Conservation (phyloP, 2,329 filamentous ascomycete genomes). For the Diaporthe humulicola region DNA sequence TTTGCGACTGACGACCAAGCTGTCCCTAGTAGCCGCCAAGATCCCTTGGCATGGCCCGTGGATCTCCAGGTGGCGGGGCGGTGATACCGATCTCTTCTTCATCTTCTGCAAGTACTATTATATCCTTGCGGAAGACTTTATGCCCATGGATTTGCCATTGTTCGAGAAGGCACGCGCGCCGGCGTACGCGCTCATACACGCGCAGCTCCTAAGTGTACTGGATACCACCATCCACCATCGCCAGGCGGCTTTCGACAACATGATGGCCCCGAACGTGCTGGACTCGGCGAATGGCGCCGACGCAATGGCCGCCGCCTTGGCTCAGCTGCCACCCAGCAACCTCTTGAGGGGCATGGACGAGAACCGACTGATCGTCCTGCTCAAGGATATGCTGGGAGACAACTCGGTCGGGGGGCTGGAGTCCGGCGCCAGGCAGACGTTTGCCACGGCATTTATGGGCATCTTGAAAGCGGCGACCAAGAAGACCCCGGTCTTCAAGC, state of each 20-base stretch:
- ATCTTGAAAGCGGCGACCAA: constrained; percentile 81
- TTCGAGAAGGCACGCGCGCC: constrained; percentile 75
- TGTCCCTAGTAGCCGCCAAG: constrained; percentile 77
- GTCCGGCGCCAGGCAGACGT: constrained; percentile 71
- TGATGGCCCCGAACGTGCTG: constrained; percentile 56
- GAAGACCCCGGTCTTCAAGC: constrained; percentile 84
- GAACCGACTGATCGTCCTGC: constrained; percentile 84
- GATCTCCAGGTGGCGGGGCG: constrained; percentile 87
- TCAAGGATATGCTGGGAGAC: constrained; percentile 81
- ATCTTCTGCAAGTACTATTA: constrained; percentile 93
- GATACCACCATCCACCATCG: constrained; percentile 90
- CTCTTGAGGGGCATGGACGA: constrained; percentile 87
- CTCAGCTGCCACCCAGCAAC: constrained; percentile 74
- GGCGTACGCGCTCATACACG: constrained; percentile 83
- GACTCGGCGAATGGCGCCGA: constrained; percentile 70
- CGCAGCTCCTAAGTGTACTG: constrained; percentile 82
- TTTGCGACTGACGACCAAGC: constrained; percentile 74
- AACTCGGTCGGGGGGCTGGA: constrained; percentile 51
- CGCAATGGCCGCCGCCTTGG: constrained; percentile 73
- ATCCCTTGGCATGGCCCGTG: constrained; percentile 90
- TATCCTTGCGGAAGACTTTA: constrained; percentile 80
- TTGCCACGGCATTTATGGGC: constrained; percentile 80
- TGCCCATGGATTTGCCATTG: constrained; percentile 67
- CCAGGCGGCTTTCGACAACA: constrained; percentile 67
- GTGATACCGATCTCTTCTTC: constrained; percentile 91